Percentiles rank a stretch among this genome's conserved stretches.
phyloP scores from a whole-genome alignment of 2,329 filamentous ascomycete genomes.

The Alternaria hordeiaustralica region DNA sequence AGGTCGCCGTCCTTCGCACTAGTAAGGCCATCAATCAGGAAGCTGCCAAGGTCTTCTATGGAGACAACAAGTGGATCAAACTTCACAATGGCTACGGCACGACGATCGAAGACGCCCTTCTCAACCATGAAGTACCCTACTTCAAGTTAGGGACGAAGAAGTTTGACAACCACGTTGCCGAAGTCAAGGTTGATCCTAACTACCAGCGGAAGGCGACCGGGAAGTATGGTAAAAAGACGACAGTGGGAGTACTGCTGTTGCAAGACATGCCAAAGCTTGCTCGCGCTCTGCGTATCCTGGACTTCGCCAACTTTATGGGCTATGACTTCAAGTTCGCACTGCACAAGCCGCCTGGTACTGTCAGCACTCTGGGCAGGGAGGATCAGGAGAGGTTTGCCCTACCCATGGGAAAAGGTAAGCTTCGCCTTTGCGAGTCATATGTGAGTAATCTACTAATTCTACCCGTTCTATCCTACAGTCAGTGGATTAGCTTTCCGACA shows the following conservation, averaged over 20 bases:
- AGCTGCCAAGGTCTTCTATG: neutral
- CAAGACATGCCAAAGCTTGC: neutral
- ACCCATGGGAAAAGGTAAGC: neutral
- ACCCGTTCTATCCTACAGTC: neutral
- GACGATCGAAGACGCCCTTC: neutral
- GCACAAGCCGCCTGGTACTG: neutral
- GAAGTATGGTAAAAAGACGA: neutral
- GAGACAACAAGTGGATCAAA: neutral
- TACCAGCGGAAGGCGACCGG: neutral
- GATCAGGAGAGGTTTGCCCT: neutral
- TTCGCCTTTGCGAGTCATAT: neutral
- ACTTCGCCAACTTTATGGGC: neutral
- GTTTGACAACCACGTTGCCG: neutral
- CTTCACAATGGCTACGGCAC: neutral
- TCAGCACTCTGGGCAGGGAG: neutral
- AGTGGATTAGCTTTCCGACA: neutral
- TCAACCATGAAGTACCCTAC: neutral
- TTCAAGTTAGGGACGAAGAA: neutral
- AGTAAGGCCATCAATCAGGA: neutral
- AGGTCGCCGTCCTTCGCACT: neutral
- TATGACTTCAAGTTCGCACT: neutral
- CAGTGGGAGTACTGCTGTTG: fast-evolving
- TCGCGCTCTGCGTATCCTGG: neutral
- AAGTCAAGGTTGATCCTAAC: neutral
- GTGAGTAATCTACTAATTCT: neutral